phyloP scores from a whole-genome alignment of 1,284 basidiomycete genomes.

The Caloboletus inedulis region DNA sequence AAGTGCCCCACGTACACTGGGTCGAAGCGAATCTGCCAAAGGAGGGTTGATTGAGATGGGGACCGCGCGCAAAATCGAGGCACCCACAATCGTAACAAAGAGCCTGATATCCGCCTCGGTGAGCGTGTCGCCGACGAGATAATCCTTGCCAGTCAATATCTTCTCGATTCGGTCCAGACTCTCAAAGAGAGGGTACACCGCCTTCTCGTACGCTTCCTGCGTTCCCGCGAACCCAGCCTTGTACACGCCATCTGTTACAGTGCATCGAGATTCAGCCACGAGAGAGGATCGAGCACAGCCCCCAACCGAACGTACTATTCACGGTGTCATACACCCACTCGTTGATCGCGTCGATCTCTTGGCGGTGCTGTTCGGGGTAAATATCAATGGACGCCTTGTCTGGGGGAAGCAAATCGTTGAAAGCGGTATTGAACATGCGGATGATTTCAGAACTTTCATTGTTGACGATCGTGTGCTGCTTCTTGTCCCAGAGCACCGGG shows the following conservation, averaged over 20 bases:
- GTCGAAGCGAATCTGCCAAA: conserved; percentile 47
- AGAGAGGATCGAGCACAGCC: background rate
- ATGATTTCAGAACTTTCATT: conserved; percentile 96
- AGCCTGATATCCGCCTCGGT: conserved; percentile 93
- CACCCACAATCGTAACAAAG: conserved; percentile 84
- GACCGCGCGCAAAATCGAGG: conserved; percentile 10
- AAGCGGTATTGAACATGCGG: conserved; percentile 84
- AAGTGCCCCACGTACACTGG: conserved; percentile 91
- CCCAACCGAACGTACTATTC: conserved; percentile 56
- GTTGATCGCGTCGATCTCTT: conserved; percentile 86
- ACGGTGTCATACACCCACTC: conserved; percentile 83
- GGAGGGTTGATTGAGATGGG: background rate
- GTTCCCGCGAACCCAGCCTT: conserved; percentile 85
- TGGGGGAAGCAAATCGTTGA: conserved; percentile 68
- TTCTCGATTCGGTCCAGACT: conserved; percentile 82
- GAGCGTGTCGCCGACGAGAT: conserved; percentile 75
- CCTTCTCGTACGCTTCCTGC: conserved; percentile 79
- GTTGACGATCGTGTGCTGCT: conserved; percentile 86
- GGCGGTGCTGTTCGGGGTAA: conserved; percentile 71
- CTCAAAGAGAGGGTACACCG: conserved; percentile 70
- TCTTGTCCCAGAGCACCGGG: conserved; percentile 95
- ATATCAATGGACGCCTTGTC: conserved; percentile 69
- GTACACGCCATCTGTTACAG: conserved; percentile 74
- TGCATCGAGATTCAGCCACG: background rate
- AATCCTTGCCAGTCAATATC: conserved; percentile 75